Evolutionary conservation across 1,139 yeast genomes (phyloP).

Genomic region (Suhomyces ambrosiae): DNA sequence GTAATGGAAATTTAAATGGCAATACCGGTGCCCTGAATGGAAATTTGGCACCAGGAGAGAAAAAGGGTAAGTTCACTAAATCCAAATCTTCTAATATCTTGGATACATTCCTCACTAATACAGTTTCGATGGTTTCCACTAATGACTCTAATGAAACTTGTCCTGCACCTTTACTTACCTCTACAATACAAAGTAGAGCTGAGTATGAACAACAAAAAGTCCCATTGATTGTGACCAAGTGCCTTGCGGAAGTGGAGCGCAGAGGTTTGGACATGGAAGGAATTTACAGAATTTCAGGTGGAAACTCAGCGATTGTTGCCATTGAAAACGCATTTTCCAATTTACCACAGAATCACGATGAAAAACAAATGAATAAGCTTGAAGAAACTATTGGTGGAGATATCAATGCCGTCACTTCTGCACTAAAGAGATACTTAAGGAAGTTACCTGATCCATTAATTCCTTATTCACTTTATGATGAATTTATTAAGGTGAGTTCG

Average conservation of each 20-base stretch:
- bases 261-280: conserved; percentile 82
- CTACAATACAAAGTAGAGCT: conserved; percentile 62
- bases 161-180: conserved; percentile 39
- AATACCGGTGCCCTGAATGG: conserved; percentile 11
- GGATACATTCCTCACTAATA: conserved; percentile 37
- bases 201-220: conserved; percentile 59
- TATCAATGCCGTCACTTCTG: conserved; percentile 83
- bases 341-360: conserved; percentile 33
- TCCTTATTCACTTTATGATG: conserved; percentile 68
- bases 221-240: conserved; percentile 72
- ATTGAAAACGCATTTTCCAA: conserved; percentile 51
- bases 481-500: conserved; percentile 50
- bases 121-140: conserved; percentile 15
- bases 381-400: conserved; percentile 62
- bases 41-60: conserved; percentile 9
- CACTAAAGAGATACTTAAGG: conserved; percentile 82
- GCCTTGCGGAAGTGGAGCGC: conserved; percentile 76
- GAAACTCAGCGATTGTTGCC: conserved; percentile 70
- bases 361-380: conserved; percentile 40
- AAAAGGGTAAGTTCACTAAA: conserved; percentile 31
- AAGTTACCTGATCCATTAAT: conserved; percentile 85
- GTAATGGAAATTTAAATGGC: not conserved
- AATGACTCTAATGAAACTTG: conserved; percentile 11
- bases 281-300: conserved; percentile 88
- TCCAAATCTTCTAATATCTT: conserved; percentile 53